Base-by-base conservation (phyloP, 176 grass and related monocot species). In the bread wheat (Triticum aestivum) region DNA sequence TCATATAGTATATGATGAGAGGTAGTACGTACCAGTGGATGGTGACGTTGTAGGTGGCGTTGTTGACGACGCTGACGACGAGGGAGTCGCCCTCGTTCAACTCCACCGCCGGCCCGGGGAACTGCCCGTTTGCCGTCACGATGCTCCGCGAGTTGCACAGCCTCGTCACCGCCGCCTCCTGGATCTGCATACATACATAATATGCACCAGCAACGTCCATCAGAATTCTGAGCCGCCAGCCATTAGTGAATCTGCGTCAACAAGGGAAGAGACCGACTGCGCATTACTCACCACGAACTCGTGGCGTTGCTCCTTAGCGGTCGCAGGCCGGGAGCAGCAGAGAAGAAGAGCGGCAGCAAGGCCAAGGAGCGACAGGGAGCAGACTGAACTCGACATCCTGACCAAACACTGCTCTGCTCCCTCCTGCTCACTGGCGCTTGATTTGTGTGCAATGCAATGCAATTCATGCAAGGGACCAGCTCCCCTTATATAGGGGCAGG, bases 91-190 rank as follows among this genome's bases (percentile, higher is more conserved):
- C 96, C 74, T 98, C 90, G 34, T 7, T 62, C 2, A 94, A 54
- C 84, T 96, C 93, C 59, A 98, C 23, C 42, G 93, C 32, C n/a
- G 96, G 92, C 21, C 96, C 96, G 3, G 96, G 96, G 69, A 92
- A 95, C 79, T 92, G 85, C 29, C 93, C 96, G 83, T 98, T 98
- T 85, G 88, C 93, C 66, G 91, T 92, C 67, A 94, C 82, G 45
- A 93, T 83, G 75, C 49, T 85, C 9, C 79, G 93, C 0, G 49
- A 8, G 13, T 15, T 69, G 96, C 96, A 98, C 41, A 98, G 93
- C 92, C 96, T 86, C 90, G 65, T 96, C 96, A 96, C 91, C 34
- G 90, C 14, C 75, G 91, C 67, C 83, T 92, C 93, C 84, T 87
- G 76, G 75, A 98, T 79, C 91, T 98, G 58, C 73, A 77, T 2